Base-by-base conservation (phyloP, 202 grass and related monocot species). In the Schoenoplectus triqueter region DNA sequence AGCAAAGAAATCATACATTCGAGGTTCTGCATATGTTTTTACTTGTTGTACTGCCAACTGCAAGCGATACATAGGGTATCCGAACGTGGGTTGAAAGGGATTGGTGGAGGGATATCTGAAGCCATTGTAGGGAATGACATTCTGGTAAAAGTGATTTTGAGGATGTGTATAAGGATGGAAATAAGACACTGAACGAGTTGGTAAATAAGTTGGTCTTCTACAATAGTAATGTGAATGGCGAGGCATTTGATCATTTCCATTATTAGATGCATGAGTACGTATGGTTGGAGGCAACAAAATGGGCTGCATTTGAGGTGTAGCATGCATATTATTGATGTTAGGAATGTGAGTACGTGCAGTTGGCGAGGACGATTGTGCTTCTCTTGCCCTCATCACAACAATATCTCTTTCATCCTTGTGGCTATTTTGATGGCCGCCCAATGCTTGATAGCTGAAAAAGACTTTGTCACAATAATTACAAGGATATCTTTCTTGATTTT, bases 401-500 rank as follows among this genome's bases (percentile, higher is more conserved):
- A 19, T 41, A 3, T 86, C 78, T 39, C 84, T 67, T 69, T 89
- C 87, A 45, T 55, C 59, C 14, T 41, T 76, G 52, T 89, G 87
- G 68, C 87, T 81, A 60, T 89, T 89, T 68, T 89, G 87, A 77
- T 89, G 87, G 62, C 87, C 87, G n/a, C 87, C 87, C 9, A 86
- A 52, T 18, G 84, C 87, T 86, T 89, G 84, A 15, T 68, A 74
- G 84, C 77, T 89, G 19, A 66, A 47, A 19, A 89, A 89, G 8
- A 83, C 21, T 8, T 60, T 69, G 56, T 89, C 87, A 6, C 87
- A 89, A 49, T 62, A 89, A 10, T 89, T 85, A 39, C 87, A 89
- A 15, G 82, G 75, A 50, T 67, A 84, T 45, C 9, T 60, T 45
- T 17, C 14, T 44, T 5, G 10, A 39, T 57, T 50, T 40, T 48